Evolutionary conservation across 495 filamentous ascomycete species (phyloP), one percentile per base, ranked within the genome.

Genomic region (Tuber aestivum): DNA sequence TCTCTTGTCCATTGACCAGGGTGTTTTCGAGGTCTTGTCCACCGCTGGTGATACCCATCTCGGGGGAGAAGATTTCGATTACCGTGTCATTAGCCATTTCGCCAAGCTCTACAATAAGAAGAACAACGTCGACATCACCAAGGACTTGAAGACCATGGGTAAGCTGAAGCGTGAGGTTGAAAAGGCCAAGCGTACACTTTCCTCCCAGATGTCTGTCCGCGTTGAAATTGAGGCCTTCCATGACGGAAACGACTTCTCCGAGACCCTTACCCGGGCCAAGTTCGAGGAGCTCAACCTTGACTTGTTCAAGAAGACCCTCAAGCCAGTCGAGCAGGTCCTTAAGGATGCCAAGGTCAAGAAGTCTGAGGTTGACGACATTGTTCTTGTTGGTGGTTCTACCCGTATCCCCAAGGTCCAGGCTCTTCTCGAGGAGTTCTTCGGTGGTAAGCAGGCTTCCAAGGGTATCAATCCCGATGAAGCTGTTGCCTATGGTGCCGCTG

Each of bases 81-180:
- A 98, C 88, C 92, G 95, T 85, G 90, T 97, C 85, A 96, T 99
- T 88, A 93, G 93, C 87, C 89, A 97, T 90, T 93, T 97, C 85
- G 90, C 92, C 87, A 98, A 98, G 92, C 89, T 90, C 81, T 99
- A 97, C 90, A 98, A 98, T 91, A 97, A 98, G 92, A 95, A 97
- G 90, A 90, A 98, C 88, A 86, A 87, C 78, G 92, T 93, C 77
- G 92, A 98, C 83, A 91, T 99, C 83, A 91, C 91, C 87, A 97
- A 94, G 88, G 94, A 98, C 81, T 86, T 92, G 74, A 98, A 98
- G 93, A 91, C 95, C 74, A 98, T 99, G 95, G 95, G 95, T 87
- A 98, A 98, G 87, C 90, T 99, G 80, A 98, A 98, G 93, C 95
- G 96, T 81, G 96, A 98, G 86, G 95, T 97, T 82, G 95, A 99